These are phyloP conservation scores for Jaltomata sinuosa DNA, from an alignment of 257 asterid genomes.

Conservation along the genomic window DNA sequence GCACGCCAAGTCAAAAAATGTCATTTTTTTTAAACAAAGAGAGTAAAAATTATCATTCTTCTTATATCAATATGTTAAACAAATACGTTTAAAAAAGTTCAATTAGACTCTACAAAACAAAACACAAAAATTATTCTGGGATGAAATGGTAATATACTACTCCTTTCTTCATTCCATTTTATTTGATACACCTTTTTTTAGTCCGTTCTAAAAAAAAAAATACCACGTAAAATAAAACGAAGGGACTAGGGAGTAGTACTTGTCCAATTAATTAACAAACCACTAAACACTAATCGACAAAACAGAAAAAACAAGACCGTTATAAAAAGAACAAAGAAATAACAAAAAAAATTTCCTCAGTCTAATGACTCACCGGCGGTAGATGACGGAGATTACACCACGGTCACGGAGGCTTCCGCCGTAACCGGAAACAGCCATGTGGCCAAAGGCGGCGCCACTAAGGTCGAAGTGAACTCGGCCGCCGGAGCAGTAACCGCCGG, in stretches of 20 bases:
- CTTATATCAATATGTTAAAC: too few species aligned
- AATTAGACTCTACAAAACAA: accelerated
- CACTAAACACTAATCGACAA: neutral
- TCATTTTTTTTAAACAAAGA: too few species aligned
- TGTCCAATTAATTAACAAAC: neutral
- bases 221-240: too few species aligned
- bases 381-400: constrained; percentile 63
- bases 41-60: too few species aligned
- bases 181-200: too few species aligned
- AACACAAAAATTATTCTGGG: neutral
- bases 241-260: too few species aligned
- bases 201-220: too few species aligned
- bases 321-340: neutral
- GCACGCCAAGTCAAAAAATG: too few species aligned
- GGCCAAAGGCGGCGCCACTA: constrained; percentile 93
- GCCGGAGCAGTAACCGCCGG: constrained; percentile 71
- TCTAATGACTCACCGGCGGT: constrained; percentile 50
- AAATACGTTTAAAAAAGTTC: neutral
- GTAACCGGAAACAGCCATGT: constrained; percentile 73
- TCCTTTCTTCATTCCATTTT: too few species aligned
- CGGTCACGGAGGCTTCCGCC: constrained; percentile 80
- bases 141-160: neutral
- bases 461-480: constrained; percentile 73
- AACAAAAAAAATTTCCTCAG: neutral
- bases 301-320: neutral